phyloP scores from a whole-genome alignment of 2,329 filamentous ascomycete genomes.

The Aspergillus caelatus region DNA sequence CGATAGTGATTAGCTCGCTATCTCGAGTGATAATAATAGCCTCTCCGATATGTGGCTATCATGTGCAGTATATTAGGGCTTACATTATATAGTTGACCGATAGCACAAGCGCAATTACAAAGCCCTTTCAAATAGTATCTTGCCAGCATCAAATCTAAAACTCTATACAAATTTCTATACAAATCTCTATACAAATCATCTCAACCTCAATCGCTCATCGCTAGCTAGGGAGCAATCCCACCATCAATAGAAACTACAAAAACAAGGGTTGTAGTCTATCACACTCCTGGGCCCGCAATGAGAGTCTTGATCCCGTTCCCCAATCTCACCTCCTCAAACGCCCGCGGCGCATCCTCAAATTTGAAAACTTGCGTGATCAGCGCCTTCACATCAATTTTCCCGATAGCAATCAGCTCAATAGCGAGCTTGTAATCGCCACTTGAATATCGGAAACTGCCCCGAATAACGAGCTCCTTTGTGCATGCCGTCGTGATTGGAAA shows the following conservation, averaged over 20 bases:
- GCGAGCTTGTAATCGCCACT: constrained; percentile 78
- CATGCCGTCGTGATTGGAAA: constrained; percentile 61
- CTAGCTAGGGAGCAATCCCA: background rate
- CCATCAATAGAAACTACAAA: background rate
- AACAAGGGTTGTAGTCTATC: background rate
- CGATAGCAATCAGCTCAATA: constrained; percentile 69
- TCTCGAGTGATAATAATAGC: too few relatives aligned
- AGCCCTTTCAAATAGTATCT: background rate
- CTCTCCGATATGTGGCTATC: too few relatives aligned
- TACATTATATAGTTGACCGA: background rate
- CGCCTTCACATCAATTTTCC: constrained; percentile 64
- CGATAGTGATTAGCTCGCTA: background rate
- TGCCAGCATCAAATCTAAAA: background rate
- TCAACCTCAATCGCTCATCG: background rate
- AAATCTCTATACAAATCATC: too few relatives aligned
- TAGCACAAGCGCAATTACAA: background rate
- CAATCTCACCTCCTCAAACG: constrained; percentile 30
- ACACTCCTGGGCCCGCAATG: constrained; percentile 4
- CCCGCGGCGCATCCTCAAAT: constrained; percentile 34
- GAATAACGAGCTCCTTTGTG: constrained; percentile 77
- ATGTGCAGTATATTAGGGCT: background rate
- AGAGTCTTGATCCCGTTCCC: constrained; percentile 20
- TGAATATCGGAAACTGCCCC: constrained; percentile 80
- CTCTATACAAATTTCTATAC: background rate
- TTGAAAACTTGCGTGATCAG: constrained; percentile 34